Conservation (phyloP, 257 asterid genomes). For the Echium plantagineum region DNA sequence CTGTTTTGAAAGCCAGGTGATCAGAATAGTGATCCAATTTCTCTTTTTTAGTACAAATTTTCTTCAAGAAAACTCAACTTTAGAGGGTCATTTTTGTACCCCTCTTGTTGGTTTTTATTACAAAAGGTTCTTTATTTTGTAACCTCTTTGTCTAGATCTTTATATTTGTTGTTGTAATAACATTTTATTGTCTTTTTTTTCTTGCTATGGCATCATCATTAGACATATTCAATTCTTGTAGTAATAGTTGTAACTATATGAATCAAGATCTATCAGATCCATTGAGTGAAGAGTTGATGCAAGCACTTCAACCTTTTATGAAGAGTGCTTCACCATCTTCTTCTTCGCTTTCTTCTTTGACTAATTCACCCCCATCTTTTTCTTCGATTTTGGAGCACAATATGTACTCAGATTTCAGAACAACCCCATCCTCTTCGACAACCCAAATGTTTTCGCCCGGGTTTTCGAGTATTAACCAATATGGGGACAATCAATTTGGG, state of each 20-base stretch:
- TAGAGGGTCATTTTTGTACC: neutral
- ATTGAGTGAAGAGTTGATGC: slow-evolving; percentile 3
- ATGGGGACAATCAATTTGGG: slow-evolving; percentile 33
- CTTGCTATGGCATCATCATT: neutral
- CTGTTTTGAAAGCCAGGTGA: slow-evolving; percentile 72
- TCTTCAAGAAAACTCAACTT: neutral
- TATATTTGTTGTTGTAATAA: neutral
- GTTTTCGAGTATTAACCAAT: slow-evolving; percentile 28
- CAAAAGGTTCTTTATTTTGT: neutral
- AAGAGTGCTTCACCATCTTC: neutral
- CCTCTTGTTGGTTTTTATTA: neutral
- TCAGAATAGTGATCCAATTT: slow-evolving; percentile 43
- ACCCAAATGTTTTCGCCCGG: slow-evolving; percentile 48
- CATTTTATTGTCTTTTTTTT: neutral
- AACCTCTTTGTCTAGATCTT: neutral
- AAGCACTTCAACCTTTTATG: slow-evolving; percentile 7
- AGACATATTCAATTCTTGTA: neutral
- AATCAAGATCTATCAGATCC: neutral
- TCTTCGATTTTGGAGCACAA: slow-evolving; percentile 18
- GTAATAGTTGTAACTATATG: neutral
- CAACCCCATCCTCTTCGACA: slow-evolving; percentile 43
- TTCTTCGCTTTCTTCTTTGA: neutral
- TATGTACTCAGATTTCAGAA: slow-evolving; percentile 22
- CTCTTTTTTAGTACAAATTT: neutral
- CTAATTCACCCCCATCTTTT: neutral